phyloP scores from a whole-genome alignment of 768 basidiomycete species.

The Myochromella boudieri region DNA sequence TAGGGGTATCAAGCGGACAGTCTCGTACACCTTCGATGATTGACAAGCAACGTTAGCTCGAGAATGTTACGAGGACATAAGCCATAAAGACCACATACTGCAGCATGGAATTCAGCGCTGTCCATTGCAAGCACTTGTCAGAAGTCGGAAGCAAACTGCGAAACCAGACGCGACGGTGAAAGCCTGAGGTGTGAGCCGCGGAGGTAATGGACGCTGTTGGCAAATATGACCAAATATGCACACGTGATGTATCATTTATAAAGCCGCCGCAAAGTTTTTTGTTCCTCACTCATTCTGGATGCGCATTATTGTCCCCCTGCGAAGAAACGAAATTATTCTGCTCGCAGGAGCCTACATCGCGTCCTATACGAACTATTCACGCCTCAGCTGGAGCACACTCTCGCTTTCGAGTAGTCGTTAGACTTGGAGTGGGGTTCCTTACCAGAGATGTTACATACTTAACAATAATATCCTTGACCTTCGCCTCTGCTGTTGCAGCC shows the following conservation, averaged over 20 bases:
- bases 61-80: neutral
- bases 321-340: constrained; percentile 22
- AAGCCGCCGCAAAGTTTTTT: constrained; percentile 6
- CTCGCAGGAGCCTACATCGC: constrained; percentile 36
- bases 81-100: constrained; percentile 32
- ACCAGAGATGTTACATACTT: constrained; percentile 31
- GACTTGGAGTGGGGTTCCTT: constrained; percentile 34
- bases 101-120: constrained; percentile 62
- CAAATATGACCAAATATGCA: constrained; percentile 11
- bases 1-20: constrained; percentile 67
- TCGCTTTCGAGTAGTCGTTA: constrained; percentile 20
- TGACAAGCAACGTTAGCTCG: neutral
- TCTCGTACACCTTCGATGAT: constrained; percentile 61
- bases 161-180: neutral
- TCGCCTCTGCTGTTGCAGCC: too few relatives aligned
- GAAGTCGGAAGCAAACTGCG: neutral
- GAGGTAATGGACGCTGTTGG: neutral
- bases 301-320: constrained; percentile 37
- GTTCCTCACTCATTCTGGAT: constrained; percentile 29
- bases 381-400: constrained; percentile 35
- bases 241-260: constrained; percentile 16
- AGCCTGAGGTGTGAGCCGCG: neutral
- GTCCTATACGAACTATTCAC: constrained; percentile 24
- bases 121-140: constrained; percentile 39
- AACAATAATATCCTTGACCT: neutral